Percentiles rank a stretch among this genome's conserved stretches.
Evolutionary conservation across 306 rosid genomes (phyloP).

Genomic region (Lupinus albus): DNA sequence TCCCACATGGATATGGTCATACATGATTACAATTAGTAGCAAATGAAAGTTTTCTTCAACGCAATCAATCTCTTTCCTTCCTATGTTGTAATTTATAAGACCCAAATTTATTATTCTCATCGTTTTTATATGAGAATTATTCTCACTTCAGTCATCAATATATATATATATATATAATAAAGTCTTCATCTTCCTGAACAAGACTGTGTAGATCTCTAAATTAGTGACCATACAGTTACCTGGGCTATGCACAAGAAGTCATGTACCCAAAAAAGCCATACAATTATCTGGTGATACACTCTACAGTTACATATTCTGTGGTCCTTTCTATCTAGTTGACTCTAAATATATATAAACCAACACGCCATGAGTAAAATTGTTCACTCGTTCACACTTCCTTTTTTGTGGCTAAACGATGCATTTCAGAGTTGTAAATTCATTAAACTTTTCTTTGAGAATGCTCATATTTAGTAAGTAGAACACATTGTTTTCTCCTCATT

Average conservation of each 20-base stretch:
- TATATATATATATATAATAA: no score
- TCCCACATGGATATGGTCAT: no score
- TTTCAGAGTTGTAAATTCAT: neutral
- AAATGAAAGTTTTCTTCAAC: no score
- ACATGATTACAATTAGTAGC: no score
- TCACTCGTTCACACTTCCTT: neutral
- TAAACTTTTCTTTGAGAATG: neutral
- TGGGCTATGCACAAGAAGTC: constrained; percentile 39
- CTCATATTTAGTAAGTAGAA: neutral
- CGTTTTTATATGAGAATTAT: no score
- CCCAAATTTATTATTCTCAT: no score
- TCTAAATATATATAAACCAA: constrained; percentile 3
- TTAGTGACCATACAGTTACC: constrained; percentile 37
- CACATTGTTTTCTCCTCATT: no score
- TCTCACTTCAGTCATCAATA: no score
- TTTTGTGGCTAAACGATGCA: neutral
- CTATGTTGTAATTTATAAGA: no score
- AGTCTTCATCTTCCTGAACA: no score
- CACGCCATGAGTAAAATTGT: constrained; percentile 9
- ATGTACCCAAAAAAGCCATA: constrained; percentile 38
- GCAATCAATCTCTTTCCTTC: no score
- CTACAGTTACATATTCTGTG: constrained; percentile 36
- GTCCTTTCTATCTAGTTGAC: constrained; percentile 34
- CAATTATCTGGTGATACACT: constrained; percentile 41
- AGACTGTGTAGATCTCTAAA: constrained; percentile 10